Evolutionary conservation across 1,284 basidiomycete genomes (phyloP).

Genomic region (Puccinia brachypodii): DNA sequence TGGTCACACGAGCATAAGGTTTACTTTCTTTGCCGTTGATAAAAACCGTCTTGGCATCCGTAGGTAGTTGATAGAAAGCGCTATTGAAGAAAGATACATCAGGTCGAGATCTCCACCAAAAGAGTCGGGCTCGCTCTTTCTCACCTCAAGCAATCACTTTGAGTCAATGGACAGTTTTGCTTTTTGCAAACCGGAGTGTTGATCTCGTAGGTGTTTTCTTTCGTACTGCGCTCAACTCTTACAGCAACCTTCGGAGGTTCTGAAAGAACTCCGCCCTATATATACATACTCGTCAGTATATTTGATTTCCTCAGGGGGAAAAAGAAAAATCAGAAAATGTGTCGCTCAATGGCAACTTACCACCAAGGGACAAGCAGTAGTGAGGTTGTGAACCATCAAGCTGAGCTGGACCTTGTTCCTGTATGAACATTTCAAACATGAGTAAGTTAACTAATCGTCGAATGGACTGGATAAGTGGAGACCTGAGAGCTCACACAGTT

Average conservation of each 20-base stretch:
- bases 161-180: neutral
- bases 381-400: constrained; percentile 4
- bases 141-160: constrained; percentile 19
- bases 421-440: neutral
- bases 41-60: neutral
- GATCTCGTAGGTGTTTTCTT: neutral
- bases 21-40: neutral
- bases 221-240: neutral
- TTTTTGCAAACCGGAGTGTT: neutral
- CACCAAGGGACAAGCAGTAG: neutral
- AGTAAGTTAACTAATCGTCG: neutral
- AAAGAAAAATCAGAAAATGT: neutral
- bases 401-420: neutral
- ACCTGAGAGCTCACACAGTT: neutral
- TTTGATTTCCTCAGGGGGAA: too few species aligned
- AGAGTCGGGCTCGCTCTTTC: neutral
- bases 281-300: neutral
- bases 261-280: neutral
- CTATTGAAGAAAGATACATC: neutral
- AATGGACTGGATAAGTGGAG: neutral
- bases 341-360: neutral
- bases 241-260: neutral
- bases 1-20: neutral
- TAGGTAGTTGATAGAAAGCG: neutral
- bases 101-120: neutral